These are phyloP conservation scores for Eucalyptus pumila DNA, from an alignment of 345 rosid species.

Conservation along the genomic window DNA sequence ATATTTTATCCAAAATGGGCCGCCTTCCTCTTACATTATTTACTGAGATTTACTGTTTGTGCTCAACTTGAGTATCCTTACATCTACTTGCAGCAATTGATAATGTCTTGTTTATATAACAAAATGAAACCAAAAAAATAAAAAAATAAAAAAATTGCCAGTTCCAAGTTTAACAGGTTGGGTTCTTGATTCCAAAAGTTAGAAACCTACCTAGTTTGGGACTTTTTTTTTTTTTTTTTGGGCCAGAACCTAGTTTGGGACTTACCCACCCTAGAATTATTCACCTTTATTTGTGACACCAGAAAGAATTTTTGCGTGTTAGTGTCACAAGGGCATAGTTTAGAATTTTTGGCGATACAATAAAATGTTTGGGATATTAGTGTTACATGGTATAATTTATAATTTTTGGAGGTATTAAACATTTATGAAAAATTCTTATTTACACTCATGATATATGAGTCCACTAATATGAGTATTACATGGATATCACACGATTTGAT, in stretches of 20 bases:
- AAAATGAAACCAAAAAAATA: background rate
- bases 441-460: background rate
- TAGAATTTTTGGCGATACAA: background rate
- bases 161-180: background rate
- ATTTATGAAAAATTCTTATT: background rate
- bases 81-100: background rate
- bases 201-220: background rate
- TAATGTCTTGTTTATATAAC: background rate
- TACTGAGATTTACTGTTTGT: background rate
- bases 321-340: background rate
- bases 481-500: background rate
- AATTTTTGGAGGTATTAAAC: background rate
- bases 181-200: background rate
- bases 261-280: background rate
- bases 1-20: background rate
- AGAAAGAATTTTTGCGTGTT: background rate
- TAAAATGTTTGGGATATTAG: background rate
- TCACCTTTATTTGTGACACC: background rate
- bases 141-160: fast-evolving
- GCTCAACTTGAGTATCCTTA: background rate
- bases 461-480: background rate
- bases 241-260: background rate
- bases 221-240: no score
- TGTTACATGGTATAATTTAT: background rate
- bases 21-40: background rate